These are phyloP conservation scores for Tinospora cordifolia DNA, from an alignment of 164 flowering plant species.

Conservation along the genomic window DNA sequence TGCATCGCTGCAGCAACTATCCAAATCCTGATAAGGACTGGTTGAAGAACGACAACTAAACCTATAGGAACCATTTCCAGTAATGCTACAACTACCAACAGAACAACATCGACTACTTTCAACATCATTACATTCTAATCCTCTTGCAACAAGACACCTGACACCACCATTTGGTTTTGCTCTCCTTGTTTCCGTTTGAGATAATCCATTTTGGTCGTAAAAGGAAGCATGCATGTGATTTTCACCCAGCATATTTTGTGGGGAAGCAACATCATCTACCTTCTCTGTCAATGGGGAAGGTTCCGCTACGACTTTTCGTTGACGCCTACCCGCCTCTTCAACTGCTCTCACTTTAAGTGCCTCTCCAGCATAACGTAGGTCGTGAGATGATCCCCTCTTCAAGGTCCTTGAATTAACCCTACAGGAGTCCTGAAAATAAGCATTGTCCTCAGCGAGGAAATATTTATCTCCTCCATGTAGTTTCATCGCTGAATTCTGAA, in stretches of 20 bases:
- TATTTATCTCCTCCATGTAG: constrained; percentile 11
- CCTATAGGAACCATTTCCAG: constrained; percentile 17
- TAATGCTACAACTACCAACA: constrained; percentile 77
- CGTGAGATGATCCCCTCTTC: constrained; percentile 33
- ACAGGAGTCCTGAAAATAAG: constrained; percentile 19
- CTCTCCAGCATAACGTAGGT: constrained; percentile 21
- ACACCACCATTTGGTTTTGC: constrained; percentile 27
- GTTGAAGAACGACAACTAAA: neutral
- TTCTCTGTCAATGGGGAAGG: constrained; percentile 27
- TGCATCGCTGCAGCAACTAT: constrained; percentile 46
- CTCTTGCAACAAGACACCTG: constrained; percentile 27
- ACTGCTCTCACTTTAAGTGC: constrained; percentile 30
- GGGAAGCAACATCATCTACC: constrained; percentile 53
- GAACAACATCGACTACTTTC: constrained; percentile 45
- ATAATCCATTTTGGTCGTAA: constrained; percentile 23
- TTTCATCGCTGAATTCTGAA: constrained; percentile 15
- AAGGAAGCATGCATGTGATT: constrained; percentile 42
- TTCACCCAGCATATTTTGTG: constrained; percentile 39
- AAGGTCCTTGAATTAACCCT: constrained; percentile 23
- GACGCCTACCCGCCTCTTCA: constrained; percentile 29
- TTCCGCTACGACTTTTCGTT: constrained; percentile 14
- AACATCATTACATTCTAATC: constrained; percentile 36
- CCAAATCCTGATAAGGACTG: constrained; percentile 31
- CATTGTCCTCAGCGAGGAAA: constrained; percentile 13
- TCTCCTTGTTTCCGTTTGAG: constrained; percentile 36